Conservation (phyloP, 108 stramenopile genomes). For the Pseudonitzschia pungens region DNA sequence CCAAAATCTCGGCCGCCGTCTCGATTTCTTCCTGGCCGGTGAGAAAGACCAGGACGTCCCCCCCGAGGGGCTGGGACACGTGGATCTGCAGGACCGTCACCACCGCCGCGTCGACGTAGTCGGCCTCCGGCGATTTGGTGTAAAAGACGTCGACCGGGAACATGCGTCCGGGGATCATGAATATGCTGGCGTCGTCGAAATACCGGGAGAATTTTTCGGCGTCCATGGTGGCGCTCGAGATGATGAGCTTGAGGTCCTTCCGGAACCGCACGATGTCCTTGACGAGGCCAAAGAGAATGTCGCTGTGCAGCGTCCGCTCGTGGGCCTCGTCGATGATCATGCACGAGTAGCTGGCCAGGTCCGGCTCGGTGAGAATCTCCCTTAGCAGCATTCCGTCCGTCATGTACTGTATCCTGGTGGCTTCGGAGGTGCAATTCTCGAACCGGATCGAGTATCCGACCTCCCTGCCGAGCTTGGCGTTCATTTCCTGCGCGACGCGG, state of each 20-base stretch:
- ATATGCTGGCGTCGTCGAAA: conserved; percentile 97
- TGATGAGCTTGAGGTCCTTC: conserved; percentile 91
- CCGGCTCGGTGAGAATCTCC: conserved; percentile 97
- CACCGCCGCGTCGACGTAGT: conserved; percentile 99
- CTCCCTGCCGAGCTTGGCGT: conserved; percentile 93
- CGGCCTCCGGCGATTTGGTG: conserved; percentile 99
- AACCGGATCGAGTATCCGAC: conserved; percentile 99
- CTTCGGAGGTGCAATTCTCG: conserved; percentile 95
- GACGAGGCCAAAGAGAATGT: conserved; percentile 95
- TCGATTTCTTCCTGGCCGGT: conserved; percentile 99
- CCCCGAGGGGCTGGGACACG: conserved; percentile 91
- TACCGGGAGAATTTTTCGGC: conserved; percentile 98
- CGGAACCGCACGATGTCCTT: conserved; percentile 97
- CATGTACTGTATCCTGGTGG: conserved; percentile 96
- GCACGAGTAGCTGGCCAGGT: conserved; percentile 93
- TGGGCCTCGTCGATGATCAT: conserved; percentile 98
- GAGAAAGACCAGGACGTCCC: conserved; percentile 97
- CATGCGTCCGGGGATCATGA: conserved; percentile 93
- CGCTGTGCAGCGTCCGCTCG: conserved; percentile 96
- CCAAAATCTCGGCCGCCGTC: conserved; percentile 91
- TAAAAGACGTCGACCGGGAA: conserved; percentile 92
- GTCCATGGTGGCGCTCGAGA: conserved; percentile 97
- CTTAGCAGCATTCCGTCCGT: conserved; percentile 96
- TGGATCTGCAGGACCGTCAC: conserved; percentile 98
- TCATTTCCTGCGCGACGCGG: conserved; percentile 96